Evolutionary conservation across 768 basidiomycete species (phyloP), one percentile per base, ranked within the genome.

Genomic region (Tylopilus intermedius): DNA sequence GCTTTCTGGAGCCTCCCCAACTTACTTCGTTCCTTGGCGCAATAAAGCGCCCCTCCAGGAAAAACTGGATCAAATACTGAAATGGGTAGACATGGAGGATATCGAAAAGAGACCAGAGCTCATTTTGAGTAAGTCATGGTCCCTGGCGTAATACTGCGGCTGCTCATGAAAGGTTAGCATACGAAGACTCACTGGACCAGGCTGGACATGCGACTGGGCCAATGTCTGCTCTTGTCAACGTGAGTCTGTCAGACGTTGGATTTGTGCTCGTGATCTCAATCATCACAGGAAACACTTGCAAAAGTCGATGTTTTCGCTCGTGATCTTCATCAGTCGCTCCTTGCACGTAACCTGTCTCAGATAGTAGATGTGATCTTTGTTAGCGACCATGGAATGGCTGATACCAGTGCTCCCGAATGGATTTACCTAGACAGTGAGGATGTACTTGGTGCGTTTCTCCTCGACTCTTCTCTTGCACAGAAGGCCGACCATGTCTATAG

Each of bases 361-460:
- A 88, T 94, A 18, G 84, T 93, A 11, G 90, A 96, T 65, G 76
- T 95, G 30, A 78, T 95, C 22, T 93, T 94, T 60, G 92, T 96
- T 57, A 88, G 86, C 56, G 90, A 91, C 64, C 88, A 92, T 60
- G 91, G 90, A n/a, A 94, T 92, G 89, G 86, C 83, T 1, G 88
- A 90, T 65, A 95, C 91, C n/a, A 83, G 82, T 55, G 78, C 88
- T 56, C 83, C 84, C 0, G 80, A 86, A 45, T 76, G 80, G 45
- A 71, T 94, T 32, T 90, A 86, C 67, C 75, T 96, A 49, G 91
- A 96, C 64, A 86, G 24, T 15, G 58, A 59, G 1, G 62, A 57
- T 26, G 51, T 69, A 7, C 66, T 71, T 10, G 67, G 67, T 67
- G 45, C 14, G 59, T 42, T 40, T 40, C 21, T 18, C 7, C 24